A percentile compares a stretch with the other conserved stretches of the same genome.
These are phyloP conservation scores for Solanum chiquidenum DNA, from an alignment of 257 asterid species.

Conservation along the genomic window DNA sequence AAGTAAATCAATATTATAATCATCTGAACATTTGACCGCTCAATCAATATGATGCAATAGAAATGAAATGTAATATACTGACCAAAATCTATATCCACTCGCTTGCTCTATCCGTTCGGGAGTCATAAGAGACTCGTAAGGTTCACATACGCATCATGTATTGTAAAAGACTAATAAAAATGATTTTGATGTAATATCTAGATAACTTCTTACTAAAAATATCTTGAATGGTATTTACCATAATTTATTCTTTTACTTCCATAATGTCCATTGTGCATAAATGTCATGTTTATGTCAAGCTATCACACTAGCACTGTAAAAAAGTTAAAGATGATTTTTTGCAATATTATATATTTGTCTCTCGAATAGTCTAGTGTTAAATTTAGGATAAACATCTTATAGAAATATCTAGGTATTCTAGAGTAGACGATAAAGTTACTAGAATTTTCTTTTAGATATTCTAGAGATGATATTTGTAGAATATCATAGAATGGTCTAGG, in stretches of 20 bases:
- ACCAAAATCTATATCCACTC: too few relatives aligned
- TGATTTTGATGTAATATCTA: too few relatives aligned
- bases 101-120: too few relatives aligned
- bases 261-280: neutral
- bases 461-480: neutral
- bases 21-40: neutral
- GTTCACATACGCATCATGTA: too few relatives aligned
- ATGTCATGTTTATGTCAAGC: neutral
- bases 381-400: neutral
- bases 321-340: neutral
- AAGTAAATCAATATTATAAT: neutral
- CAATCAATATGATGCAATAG: neutral
- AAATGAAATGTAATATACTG: neutral
- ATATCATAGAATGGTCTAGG: neutral
- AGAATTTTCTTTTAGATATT: neutral
- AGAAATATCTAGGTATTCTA: too few relatives aligned
- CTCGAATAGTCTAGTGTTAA: neutral
- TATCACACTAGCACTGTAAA: neutral
- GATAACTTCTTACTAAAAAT: too few relatives aligned
- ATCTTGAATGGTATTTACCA: neutral
- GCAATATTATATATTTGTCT: neutral
- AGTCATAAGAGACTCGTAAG: too few relatives aligned
- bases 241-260: neutral
- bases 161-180: too few relatives aligned
- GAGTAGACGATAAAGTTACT: neutral